Conservation (phyloP, 345 rosid species). For the Citrus inodora region DNA sequence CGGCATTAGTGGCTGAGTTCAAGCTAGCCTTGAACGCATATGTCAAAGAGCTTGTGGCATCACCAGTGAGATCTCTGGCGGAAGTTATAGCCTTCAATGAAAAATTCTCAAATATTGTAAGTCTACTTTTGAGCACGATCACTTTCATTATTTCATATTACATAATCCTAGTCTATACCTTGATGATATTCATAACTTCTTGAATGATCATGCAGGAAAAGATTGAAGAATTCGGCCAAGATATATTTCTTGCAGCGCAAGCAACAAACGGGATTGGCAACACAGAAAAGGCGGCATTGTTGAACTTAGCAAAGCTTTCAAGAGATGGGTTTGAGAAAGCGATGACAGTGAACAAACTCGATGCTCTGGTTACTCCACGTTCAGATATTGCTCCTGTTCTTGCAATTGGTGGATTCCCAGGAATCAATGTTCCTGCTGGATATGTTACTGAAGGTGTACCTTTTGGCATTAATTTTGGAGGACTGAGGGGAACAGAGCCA, state of each 20-base stretch:
- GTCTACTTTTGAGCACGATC: too few relatives aligned
- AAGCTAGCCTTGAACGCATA: too few relatives aligned
- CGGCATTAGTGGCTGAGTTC: too few relatives aligned
- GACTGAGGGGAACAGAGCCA: constrained; percentile 36
- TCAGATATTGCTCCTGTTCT: background rate
- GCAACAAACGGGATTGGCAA: constrained; percentile 22
- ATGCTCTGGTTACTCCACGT: constrained; percentile 21
- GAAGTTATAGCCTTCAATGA: too few relatives aligned
- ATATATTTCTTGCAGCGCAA: constrained; percentile 8
- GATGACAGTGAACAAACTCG: constrained; percentile 28
- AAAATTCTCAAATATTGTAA: too few relatives aligned
- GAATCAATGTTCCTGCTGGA: constrained; percentile 40
- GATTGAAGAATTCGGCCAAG: constrained; percentile 26
- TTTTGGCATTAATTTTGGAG: constrained; percentile 39
- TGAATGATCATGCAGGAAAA: constrained; percentile 24
- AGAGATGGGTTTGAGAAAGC: constrained; percentile 26
- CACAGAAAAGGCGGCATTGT: constrained; percentile 18
- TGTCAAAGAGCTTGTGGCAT: too few relatives aligned
- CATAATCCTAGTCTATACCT: too few relatives aligned
- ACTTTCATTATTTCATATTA: too few relatives aligned
- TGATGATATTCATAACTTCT: too few relatives aligned
- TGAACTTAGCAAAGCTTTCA: constrained; percentile 1
- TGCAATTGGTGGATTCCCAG: constrained; percentile 35
- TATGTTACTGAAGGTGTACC: constrained; percentile 26
- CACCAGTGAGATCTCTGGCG: too few relatives aligned